Conservation (phyloP, 139 green algal species). For the Chlamydomonas asymmetrica region DNA sequence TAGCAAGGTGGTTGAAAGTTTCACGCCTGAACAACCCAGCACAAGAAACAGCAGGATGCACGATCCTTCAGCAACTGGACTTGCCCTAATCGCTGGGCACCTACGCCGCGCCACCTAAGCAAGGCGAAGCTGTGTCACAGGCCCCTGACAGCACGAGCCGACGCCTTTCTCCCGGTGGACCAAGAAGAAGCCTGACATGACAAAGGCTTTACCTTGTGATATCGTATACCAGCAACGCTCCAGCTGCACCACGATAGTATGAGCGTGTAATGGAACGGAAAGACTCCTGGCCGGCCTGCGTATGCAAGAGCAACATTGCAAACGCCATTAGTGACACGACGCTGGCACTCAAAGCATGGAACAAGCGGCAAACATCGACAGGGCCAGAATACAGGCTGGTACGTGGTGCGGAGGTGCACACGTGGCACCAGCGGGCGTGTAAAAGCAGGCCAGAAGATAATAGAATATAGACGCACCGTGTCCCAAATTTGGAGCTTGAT, state of each 20-base stretch:
- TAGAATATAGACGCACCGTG: conserved; percentile 65
- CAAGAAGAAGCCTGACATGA: too few relatives aligned
- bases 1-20: conserved; percentile 97
- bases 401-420: too few relatives aligned
- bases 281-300: conserved; percentile 95
- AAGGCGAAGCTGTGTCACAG: too few relatives aligned
- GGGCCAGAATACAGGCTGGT: neutral
- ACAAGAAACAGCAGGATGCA: neutral
- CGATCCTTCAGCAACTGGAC: too few relatives aligned
- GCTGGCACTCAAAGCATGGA: neutral
- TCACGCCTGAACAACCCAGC: conserved; percentile 73
- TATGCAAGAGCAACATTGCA: neutral
- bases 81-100: too few relatives aligned
- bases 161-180: too few relatives aligned
- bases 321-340: neutral
- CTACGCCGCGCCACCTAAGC: too few relatives aligned
- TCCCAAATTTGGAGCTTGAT: conserved; percentile 99
- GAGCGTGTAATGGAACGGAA: conserved; percentile 97
- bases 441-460: too few relatives aligned
- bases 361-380: neutral
- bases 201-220: conserved; percentile 86
- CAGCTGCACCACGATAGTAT: conserved; percentile 99
- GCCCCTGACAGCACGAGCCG: too few relatives aligned
- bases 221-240: conserved; percentile 98
- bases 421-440: too few relatives aligned